Base-by-base conservation (phyloP, 768 basidiomycete species). In the Termitomyces sp. region DNA sequence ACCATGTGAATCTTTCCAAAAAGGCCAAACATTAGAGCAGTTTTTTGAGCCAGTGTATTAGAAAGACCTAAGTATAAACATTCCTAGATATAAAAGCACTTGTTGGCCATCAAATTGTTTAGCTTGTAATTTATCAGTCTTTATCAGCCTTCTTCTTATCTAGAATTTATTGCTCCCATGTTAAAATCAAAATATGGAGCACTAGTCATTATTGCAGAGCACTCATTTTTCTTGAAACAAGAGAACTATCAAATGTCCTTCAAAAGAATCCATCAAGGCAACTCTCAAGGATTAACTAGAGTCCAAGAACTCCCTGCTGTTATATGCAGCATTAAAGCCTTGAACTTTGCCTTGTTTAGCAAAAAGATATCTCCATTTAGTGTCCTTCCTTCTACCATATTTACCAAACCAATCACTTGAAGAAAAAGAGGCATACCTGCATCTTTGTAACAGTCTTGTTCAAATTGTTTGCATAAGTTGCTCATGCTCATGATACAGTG, bases 181-280 rank as follows among this genome's bases (percentile, higher is more conserved):
- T 38, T 9, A 17, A 49, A 8, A 41, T 41, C 11, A 21, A n/a
- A 12, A 35, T 24, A 17, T 22, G 7, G 15, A 60, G 59, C 56
- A 9, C 42, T 60, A 15, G 55, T 50, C 6, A 60, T 60, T 43
- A 41, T 60, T 41, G 59, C 59, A 24, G 59, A 60, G 28, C 59
- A 54, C 24, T 60, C 59, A 7, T 60, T 50, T 40, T 60, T 57
- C 40, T 34, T 60, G 19, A 57, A 60, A 37, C 52, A 60, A 19
- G 41, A 44, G 30, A 45, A 54, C 19, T 28, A 14, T 2, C 9
- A 50, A 6, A 40, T 60, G 19, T 22, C 42, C 6, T 60, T 60
- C 44, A 54, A 60, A n/a, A 35, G 30, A 57, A 3, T 60, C 59
- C 11, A 51, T 57, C 32, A 49, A 52, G 32, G 38, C 32, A 19